Evolutionary conservation across 176 grass and related monocot species (phyloP).

Genomic region (Aegilops bicornis): DNA sequence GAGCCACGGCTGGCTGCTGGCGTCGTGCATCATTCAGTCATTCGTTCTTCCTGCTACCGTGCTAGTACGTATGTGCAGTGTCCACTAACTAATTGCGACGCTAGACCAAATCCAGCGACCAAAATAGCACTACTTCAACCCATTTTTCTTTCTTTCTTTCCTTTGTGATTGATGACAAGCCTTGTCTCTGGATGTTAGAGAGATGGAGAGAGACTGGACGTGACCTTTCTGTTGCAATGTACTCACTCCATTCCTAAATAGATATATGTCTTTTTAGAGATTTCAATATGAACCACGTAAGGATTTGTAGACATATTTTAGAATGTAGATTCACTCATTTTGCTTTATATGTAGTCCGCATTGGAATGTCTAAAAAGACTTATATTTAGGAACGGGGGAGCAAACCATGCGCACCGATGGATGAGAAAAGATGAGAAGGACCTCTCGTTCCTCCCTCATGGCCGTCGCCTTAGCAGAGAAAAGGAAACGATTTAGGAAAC

Average conservation of each 20-base stretch:
- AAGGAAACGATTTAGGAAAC: background rate
- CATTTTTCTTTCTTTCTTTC: background rate
- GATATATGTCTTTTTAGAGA: too few relatives aligned
- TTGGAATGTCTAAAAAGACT: too few relatives aligned
- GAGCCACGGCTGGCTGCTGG: background rate
- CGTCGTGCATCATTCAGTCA: background rate
- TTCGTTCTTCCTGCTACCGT: background rate
- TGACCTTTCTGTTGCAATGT: background rate
- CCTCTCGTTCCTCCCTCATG: background rate
- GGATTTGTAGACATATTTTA: too few relatives aligned
- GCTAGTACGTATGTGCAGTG: background rate
- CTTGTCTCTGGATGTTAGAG: background rate
- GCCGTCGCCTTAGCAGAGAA: background rate
- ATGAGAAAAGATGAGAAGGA: background rate
- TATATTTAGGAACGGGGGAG: too few relatives aligned
- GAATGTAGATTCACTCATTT: too few relatives aligned
- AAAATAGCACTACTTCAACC: too few relatives aligned
- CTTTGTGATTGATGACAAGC: background rate
- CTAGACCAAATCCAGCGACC: background rate
- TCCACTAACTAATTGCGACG: background rate
- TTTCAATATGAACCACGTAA: too few relatives aligned
- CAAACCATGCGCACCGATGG: background rate
- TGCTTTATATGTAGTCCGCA: too few relatives aligned
- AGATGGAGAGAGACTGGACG: background rate
- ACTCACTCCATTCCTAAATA: too few relatives aligned